A percentile compares a stretch with the other conserved stretches of the same genome.
Evolutionary conservation across 768 basidiomycete species (phyloP).

Genomic region (Suillus variegatus): DNA sequence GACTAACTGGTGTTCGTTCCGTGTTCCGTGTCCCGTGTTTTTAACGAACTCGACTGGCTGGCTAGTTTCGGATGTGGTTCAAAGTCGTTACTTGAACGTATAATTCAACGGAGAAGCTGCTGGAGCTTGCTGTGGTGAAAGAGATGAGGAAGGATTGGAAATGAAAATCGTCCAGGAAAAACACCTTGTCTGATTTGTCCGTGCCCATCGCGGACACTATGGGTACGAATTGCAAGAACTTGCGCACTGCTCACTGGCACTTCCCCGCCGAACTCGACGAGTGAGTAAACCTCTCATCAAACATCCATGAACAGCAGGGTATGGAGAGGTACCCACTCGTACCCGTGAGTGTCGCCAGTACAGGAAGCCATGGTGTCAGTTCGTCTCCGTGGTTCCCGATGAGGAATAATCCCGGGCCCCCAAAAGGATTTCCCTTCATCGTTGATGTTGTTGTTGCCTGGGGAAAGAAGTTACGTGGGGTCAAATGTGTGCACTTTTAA

Average conservation of each 20-base stretch:
- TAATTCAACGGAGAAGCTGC: too few species aligned
- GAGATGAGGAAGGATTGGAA: too few species aligned
- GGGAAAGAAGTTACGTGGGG: constrained; percentile 43
- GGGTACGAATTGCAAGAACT: too few species aligned
- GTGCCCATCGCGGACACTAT: too few species aligned
- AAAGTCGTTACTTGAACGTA: background rate
- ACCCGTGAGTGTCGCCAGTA: constrained; percentile 63
- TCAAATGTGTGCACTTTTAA: constrained; percentile 75
- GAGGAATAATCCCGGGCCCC: constrained; percentile 61
- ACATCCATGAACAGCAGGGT: constrained; percentile 88
- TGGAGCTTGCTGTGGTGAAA: too few species aligned
- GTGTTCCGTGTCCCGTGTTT: constrained; percentile 3
- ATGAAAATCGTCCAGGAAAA: too few species aligned
- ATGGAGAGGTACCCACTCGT: constrained; percentile 78
- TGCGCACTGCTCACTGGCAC: too few species aligned
- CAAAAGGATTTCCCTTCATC: constrained; percentile 25
- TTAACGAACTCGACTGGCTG: constrained; percentile 2
- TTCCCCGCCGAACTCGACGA: constrained; percentile 24
- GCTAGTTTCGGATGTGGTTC: background rate
- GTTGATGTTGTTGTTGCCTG: background rate
- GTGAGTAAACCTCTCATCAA: constrained; percentile 69
- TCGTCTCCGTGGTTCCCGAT: constrained; percentile 98
- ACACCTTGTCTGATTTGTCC: too few species aligned
- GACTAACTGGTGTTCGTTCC: constrained; percentile 1
- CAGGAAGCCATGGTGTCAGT: constrained; percentile 91